Base-by-base conservation (phyloP, 2,329 filamentous ascomycete genomes). In the Xylariaceae sp. region DNA sequence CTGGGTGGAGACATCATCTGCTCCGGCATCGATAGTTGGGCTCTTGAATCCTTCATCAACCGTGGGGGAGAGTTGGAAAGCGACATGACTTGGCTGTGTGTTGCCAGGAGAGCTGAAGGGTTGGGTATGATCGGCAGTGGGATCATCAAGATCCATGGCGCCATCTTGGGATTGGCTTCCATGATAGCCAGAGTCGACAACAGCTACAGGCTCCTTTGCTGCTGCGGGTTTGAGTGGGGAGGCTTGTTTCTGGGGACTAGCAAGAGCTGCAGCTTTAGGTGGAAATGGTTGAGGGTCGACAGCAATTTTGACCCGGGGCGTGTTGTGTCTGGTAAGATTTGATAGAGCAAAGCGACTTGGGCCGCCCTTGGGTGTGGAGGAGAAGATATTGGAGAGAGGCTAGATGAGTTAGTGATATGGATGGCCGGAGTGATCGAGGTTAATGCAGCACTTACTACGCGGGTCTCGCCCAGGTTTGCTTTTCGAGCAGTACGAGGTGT, bases 401-500 rank as follows among this genome's bases (percentile, higher is more conserved):
- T 86, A 58, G 34, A 31, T 22, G 45, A 36, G 44, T 60, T 22
- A 57, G 59, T 54, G 10, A n/a, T 42, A 41, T 41, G 19, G 45
- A 9, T 12, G 18, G 7, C 42, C 40, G 47, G 34, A 39, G 57
- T 11, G n/a, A 7, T 55, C 41, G 45, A 28, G 4, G 4, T 28
- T 14, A 12, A 5, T 22, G 18, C 51, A 48, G 56, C 60, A 73
- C 83, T 71, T 76, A 90, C 87, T 57, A 84, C 80, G 63, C 88
- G 81, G 31, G 76, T 70, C 66, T 87, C 84, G 22, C 72, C 69
- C 10, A 74, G 72, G 62, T 80, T 78, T 45, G 71, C 72, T 67
- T 87, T 91, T 50, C 84, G 81, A 33, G 75, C 75, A 16, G 88
- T 90, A 55, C 87, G 81, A 40, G 89, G 89, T 28, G 89, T 93